Conservation (phyloP, 2,329 filamentous ascomycete species). For the Phialocephala subalpina region DNA sequence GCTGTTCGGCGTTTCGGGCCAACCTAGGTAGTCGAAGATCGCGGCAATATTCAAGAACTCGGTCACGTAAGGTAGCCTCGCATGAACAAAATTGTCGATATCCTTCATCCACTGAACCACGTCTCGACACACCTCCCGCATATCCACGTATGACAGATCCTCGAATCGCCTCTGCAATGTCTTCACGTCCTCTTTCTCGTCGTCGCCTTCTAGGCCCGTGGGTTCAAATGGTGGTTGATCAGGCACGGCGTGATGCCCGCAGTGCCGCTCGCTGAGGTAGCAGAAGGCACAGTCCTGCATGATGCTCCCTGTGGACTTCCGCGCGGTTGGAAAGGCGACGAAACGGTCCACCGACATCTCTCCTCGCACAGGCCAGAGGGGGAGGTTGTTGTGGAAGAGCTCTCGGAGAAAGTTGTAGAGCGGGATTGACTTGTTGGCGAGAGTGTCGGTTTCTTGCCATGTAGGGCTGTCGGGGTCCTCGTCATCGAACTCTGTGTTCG, state of each 20-base stretch:
- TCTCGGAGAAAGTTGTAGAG: constrained; percentile 16
- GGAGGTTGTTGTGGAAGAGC: constrained; percentile 13
- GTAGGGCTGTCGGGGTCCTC: constrained; percentile 12
- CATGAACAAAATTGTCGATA: background rate
- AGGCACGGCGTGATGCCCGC: constrained; percentile 15
- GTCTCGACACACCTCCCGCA: constrained; percentile 15
- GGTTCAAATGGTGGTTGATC: constrained; percentile 16
- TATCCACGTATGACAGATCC: constrained; percentile 18
- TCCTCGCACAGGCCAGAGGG: constrained; percentile 8
- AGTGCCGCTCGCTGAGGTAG: constrained; percentile 17
- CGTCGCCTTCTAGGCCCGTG: constrained; percentile 12
- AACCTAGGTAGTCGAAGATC: no score
- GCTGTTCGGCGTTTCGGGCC: no score
- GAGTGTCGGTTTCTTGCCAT: constrained; percentile 18
- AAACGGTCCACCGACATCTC: constrained; percentile 11
- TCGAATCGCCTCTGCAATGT: constrained; percentile 10
- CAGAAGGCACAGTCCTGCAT: constrained; percentile 13
- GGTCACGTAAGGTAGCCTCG: no score
- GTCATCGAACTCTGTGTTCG: constrained; percentile 8
- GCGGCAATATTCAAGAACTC: no score
- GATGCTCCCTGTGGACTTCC: constrained; percentile 16
- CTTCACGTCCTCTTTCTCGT: background rate
- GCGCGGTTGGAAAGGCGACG: constrained; percentile 13
- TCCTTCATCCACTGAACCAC: constrained; percentile 13
- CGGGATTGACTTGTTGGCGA: constrained; percentile 16